Conservation (phyloP, 768 basidiomycete genomes). For the Xerocomellus chrysenteron region DNA sequence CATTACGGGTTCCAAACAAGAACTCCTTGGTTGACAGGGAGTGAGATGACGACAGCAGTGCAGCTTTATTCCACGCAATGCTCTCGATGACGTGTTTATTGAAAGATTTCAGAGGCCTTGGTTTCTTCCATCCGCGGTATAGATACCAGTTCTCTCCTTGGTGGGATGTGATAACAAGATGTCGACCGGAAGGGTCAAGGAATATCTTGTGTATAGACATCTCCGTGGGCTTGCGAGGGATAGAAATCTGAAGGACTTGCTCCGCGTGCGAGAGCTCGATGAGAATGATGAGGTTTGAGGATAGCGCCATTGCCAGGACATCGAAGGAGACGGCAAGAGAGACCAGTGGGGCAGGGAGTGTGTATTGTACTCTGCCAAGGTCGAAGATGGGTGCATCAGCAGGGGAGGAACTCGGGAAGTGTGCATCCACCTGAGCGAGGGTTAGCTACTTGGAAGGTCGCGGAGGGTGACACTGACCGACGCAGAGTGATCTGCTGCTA, state of each 20-base stretch:
- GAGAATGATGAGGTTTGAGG: constrained; percentile 74
- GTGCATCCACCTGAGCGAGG: constrained; percentile 30
- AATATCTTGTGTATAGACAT: constrained; percentile 81
- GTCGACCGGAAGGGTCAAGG: constrained; percentile 90
- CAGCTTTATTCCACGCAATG: constrained; percentile 85
- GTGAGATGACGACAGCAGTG: constrained; percentile 60
- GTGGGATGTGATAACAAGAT: constrained; percentile 80
- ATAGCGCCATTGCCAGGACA: constrained; percentile 79
- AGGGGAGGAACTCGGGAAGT: constrained; percentile 31
- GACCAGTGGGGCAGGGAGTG: constrained; percentile 80
- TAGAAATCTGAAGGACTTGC: constrained; percentile 78
- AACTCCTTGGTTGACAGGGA: constrained; percentile 80
- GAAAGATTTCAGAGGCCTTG: constrained; percentile 73
- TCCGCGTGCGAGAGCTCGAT: constrained; percentile 89
- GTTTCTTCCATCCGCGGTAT: constrained; percentile 78
- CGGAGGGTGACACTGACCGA: constrained; percentile 9
- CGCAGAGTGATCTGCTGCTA: constrained; percentile 40
- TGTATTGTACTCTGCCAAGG: constrained; percentile 86
- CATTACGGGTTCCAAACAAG: constrained; percentile 82
- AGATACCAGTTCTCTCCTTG: constrained; percentile 96
- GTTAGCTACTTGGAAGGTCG: constrained; percentile 5
- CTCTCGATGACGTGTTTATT: constrained; percentile 84
- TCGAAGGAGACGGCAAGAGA: constrained; percentile 85
- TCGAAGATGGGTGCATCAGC: constrained; percentile 66
- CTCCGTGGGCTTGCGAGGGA: constrained; percentile 72